Evolutionary conservation across 78 protist genomes (phyloP), one percentile per base, ranked within the genome.

Genomic region (Isochrysis galbana): DNA sequence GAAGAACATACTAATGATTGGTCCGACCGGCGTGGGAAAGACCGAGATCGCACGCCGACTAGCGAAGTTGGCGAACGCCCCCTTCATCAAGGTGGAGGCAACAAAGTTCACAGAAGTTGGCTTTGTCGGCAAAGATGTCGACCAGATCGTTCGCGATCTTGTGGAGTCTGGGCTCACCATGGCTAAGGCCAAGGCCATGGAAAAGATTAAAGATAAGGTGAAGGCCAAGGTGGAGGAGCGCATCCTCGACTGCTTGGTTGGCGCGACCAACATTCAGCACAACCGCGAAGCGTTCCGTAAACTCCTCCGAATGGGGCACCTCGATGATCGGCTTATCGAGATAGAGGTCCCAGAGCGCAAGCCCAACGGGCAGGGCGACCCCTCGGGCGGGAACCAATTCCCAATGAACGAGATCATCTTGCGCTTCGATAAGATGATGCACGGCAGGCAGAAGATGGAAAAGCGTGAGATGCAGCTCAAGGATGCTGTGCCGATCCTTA

Each of bases 41-140:
- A 97, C 98, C 11, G 99, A 98, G 86, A 92, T 98, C 34, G 98
- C 99, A 2, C 41, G 99, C 21, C 90, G 99, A n/a, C 91, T 98
- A 34, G 98, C 99, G 22, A 97, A 96, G 74, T 77, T 97, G 38
- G 84, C 96, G 19, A 93, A 95, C 32, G 97, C 98, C 3, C 99
- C 99, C 26, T 98, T 98, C 87, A 78, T 98, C 74, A 98, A 98
- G 87, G 98, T 97, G 10, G 99, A 98, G 41, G 99, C 99, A 5
- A 98, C 99, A 0, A 97, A 97, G 93, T 98, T 94, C 92, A 98
- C 99, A 10, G 98, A 97, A 26, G 98, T 98, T 29, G 99, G 99
- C 45, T 90, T 90, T 84, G 86, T 67, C 41, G 92, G 92, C 32
- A 51, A 54, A 39, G 92, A 90, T 39, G 92, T 90, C 38, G 92